A percentile compares a stretch with the other conserved stretches of the same genome.
Evolutionary conservation across 345 rosid genomes (phyloP).

Genomic region (Dipteronia dyeriana): DNA sequence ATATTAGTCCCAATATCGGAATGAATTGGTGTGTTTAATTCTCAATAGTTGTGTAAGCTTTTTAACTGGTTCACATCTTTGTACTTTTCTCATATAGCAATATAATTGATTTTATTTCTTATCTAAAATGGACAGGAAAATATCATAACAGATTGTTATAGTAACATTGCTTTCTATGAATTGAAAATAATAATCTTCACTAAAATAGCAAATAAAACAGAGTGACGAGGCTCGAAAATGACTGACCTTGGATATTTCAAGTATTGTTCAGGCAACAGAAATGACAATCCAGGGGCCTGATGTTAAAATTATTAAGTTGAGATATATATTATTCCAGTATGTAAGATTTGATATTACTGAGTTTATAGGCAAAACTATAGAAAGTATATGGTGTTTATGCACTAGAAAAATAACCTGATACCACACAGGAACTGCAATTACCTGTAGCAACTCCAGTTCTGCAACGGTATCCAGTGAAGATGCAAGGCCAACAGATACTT

Average conservation of each 20-base stretch:
- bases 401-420: not conserved
- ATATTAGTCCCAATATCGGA: not conserved
- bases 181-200: not conserved
- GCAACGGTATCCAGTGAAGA: slow-evolving; percentile 83
- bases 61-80: not conserved
- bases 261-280: slow-evolving; percentile 86
- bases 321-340: slow-evolving; percentile 6
- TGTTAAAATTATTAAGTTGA: slow-evolving; percentile 28
- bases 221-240: slow-evolving; percentile 15
- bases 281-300: slow-evolving; percentile 96
- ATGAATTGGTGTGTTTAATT: not conserved
- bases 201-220: slow-evolving; percentile 1
- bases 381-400: slow-evolving; percentile 12
- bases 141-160: not conserved
- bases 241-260: slow-evolving; percentile 81
- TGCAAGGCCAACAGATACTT: slow-evolving; percentile 83
- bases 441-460: slow-evolving; percentile 87
- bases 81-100: not conserved
- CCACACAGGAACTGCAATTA: slow-evolving; percentile 23
- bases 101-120: not conserved
- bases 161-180: not conserved
- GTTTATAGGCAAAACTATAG: not conserved
- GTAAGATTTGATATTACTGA: slow-evolving; percentile 2
- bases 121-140: not conserved
- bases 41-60: not conserved